A percentile compares a stretch with the other conserved stretches of the same genome.
Conservation (phyloP, 805 yeast species). For the Yamadazyma paraphyllophila region DNA sequence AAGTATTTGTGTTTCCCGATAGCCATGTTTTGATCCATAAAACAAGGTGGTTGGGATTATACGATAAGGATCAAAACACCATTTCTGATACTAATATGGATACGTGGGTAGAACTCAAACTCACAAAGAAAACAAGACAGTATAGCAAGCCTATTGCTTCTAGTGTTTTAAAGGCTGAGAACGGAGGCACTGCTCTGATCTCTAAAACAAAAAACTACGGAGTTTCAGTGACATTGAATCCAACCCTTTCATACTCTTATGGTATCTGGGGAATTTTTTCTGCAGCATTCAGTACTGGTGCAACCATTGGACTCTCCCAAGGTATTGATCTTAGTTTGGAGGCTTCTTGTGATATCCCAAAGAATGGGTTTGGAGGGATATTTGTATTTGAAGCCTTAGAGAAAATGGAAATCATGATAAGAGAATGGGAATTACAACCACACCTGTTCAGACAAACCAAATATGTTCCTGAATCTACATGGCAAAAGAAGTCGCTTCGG, state of each 20-base stretch:
- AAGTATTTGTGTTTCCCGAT: conserved; percentile 7
- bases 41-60: conserved; percentile 5
- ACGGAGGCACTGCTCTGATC: conserved; percentile 4
- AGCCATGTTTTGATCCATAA: conserved; percentile 11
- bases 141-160: conserved; percentile 6
- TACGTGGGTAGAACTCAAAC: conserved; percentile 12
- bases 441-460: conserved; percentile 1
- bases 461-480: conserved; percentile 8
- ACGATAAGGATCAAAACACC: neutral
- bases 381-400: conserved; percentile 10
- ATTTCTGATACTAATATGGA: neutral
- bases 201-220: conserved; percentile 3
- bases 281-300: neutral
- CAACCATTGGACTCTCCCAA: neutral
- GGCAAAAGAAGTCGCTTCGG: conserved; percentile 3
- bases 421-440: conserved; percentile 10
- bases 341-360: conserved; percentile 13
- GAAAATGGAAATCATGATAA: neutral
- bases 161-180: conserved; percentile 4
- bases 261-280: conserved; percentile 8
- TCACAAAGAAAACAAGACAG: neutral
- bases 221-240: neutral
- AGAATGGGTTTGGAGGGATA: conserved; percentile 11
- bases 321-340: conserved; percentile 5
- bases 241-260: conserved; percentile 1